A percentile compares a stretch with the other conserved stretches of the same genome.
Evolutionary conservation across 139 green algal species (phyloP).

Genomic region (Axilococcus clingmanii): DNA sequence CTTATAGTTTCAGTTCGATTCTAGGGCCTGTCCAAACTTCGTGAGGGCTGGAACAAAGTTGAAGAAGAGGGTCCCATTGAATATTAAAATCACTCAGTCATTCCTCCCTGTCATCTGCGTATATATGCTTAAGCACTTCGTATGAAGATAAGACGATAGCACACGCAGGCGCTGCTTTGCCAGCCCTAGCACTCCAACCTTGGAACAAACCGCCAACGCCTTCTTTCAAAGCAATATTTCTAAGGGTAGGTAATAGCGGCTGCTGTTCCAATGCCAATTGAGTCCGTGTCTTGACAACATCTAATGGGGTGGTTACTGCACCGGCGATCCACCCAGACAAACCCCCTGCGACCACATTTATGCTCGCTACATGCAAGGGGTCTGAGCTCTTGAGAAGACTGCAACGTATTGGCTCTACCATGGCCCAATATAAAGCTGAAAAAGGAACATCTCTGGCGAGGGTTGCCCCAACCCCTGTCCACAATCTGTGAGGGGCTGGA

Average conservation of each 20-base stretch:
- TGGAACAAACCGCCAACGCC: slow-evolving; percentile 65
- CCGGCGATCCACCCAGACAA: slow-evolving; percentile 64
- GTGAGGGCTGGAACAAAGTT: too few species aligned
- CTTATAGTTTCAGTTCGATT: too few species aligned
- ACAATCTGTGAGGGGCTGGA: slow-evolving; percentile 38
- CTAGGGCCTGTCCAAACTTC: too few species aligned
- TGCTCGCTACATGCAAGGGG: slow-evolving; percentile 31
- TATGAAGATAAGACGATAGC: slow-evolving; percentile 83
- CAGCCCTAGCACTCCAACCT: slow-evolving; percentile 56
- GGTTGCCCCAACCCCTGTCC: slow-evolving; percentile 67
- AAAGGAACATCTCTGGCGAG: slow-evolving; percentile 89
- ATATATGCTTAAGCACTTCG: slow-evolving; percentile 82
- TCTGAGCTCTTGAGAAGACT: slow-evolving; percentile 20
- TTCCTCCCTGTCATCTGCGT: too few species aligned
- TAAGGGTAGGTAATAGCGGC: slow-evolving; percentile 24
- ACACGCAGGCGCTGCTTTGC: slow-evolving; percentile 71
- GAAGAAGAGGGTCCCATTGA: too few species aligned
- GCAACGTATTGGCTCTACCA: slow-evolving; percentile 69
- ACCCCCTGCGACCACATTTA: slow-evolving; percentile 55
- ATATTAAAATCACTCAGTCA: too few species aligned
- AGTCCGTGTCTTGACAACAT: slow-evolving; percentile 90
- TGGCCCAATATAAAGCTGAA: slow-evolving; percentile 85
- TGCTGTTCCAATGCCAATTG: slow-evolving; percentile 37
- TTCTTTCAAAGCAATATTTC: slow-evolving; percentile 31
- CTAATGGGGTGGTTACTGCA: slow-evolving; percentile 83